A percentile compares a stretch with the other conserved stretches of the same genome.
phyloP scores from a whole-genome alignment of 2,329 filamentous ascomycete genomes.

The Knufia petricola region DNA sequence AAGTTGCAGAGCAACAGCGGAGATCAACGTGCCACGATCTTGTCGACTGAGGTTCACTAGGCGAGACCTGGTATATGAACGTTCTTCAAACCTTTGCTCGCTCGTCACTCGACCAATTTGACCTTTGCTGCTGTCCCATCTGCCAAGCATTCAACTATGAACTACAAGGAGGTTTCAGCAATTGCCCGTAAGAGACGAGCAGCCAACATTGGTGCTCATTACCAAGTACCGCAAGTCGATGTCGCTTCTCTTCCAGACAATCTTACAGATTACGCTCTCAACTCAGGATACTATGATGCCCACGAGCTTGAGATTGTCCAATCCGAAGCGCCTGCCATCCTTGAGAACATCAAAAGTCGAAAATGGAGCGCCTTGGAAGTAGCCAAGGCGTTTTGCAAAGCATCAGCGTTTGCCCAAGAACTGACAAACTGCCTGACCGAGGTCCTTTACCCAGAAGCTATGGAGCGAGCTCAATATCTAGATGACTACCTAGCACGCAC shows the following conservation, averaged over 20 bases:
- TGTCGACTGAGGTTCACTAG: background rate
- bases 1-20: too few species aligned
- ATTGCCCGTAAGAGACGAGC: constrained; percentile 27
- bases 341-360: constrained; percentile 27
- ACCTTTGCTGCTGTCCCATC: background rate
- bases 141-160: background rate
- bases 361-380: constrained; percentile 46
- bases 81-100: background rate
- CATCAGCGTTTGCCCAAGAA: constrained; percentile 26
- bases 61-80: background rate
- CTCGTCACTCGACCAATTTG: too few species aligned
- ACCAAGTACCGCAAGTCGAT: constrained; percentile 18
- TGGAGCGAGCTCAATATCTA: constrained; percentile 42
- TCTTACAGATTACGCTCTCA: constrained; percentile 20
- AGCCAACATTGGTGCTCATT: constrained; percentile 21
- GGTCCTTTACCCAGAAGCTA: constrained; percentile 45
- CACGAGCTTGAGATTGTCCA: constrained; percentile 44
- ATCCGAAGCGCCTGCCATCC: constrained; percentile 27
- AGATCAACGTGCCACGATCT: background rate
- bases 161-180: constrained; percentile 30
- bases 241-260: constrained; percentile 19
- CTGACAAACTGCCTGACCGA: constrained; percentile 51
- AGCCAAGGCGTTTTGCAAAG: constrained; percentile 47
- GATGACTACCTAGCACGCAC: constrained; percentile 42
- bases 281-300: constrained; percentile 50